These are phyloP conservation scores for Penicillium sp. DNA, from an alignment of 2,329 filamentous ascomycete species.

Conservation along the genomic window DNA sequence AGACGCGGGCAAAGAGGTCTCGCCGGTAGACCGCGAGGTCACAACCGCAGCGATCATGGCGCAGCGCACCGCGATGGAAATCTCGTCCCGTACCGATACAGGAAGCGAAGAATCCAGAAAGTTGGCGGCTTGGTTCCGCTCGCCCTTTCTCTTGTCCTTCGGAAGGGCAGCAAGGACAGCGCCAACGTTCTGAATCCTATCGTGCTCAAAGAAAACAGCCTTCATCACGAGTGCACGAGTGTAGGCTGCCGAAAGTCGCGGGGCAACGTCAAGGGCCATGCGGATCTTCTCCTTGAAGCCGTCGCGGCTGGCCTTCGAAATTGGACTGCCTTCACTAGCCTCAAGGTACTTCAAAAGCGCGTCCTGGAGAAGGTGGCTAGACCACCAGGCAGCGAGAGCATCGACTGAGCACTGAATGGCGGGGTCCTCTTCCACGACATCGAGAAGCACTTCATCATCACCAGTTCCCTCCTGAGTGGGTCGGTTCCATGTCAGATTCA, in stretches of 20 bases:
- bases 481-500: slow-evolving; percentile 84
- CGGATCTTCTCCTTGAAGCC: slow-evolving; percentile 54
- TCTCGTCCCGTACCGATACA: slow-evolving; percentile 47
- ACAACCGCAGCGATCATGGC: slow-evolving; percentile 56
- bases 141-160: slow-evolving; percentile 30
- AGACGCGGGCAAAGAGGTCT: slow-evolving; percentile 31
- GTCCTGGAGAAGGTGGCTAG: slow-evolving; percentile 66
- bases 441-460: slow-evolving; percentile 66
- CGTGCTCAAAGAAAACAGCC: slow-evolving; percentile 53
- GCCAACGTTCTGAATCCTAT: slow-evolving; percentile 50
- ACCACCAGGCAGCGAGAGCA: slow-evolving; percentile 88
- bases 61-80: slow-evolving; percentile 55
- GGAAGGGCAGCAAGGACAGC: slow-evolving; percentile 53
- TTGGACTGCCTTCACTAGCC: slow-evolving; percentile 46
- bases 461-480: slow-evolving; percentile 64
- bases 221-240: slow-evolving; percentile 56
- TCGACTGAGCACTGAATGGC: slow-evolving; percentile 83
- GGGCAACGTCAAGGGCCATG: slow-evolving; percentile 68
- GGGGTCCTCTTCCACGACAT: slow-evolving; percentile 77
- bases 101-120: slow-evolving; percentile 55
- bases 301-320: slow-evolving; percentile 39
- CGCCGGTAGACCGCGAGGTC: slow-evolving; percentile 34
- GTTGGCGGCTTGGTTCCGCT: slow-evolving; percentile 34
- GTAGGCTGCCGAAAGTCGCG: slow-evolving; percentile 68
- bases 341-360: slow-evolving; percentile 63